phyloP scores from a whole-genome alignment of 2,329 filamentous ascomycete genomes.

The Helicocarpus griseus region DNA sequence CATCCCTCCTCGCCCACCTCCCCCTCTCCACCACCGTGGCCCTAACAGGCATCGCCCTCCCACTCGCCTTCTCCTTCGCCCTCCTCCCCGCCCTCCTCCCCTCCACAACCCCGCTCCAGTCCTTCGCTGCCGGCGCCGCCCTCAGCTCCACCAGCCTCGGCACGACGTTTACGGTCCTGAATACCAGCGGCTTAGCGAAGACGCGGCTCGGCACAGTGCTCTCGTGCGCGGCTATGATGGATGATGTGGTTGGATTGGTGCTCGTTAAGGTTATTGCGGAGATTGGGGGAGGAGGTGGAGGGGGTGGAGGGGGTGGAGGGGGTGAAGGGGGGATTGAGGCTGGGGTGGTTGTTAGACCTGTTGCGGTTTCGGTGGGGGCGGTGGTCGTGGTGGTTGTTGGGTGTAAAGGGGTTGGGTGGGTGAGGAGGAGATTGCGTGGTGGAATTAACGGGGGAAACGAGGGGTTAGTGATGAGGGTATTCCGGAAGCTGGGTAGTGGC shows the following conservation, averaged over 20 bases:
- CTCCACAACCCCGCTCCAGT: constrained; percentile 47
- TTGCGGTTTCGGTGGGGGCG: constrained; percentile 47
- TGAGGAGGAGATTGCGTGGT: constrained; percentile 34
- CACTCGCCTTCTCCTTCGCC: constrained; percentile 57
- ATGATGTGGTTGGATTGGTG: constrained; percentile 67
- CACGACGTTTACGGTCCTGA: constrained; percentile 55
- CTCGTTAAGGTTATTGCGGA: constrained; percentile 68
- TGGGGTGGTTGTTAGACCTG: constrained; percentile 39
- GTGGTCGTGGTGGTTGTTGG: constrained; percentile 69
- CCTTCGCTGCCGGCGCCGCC: constrained; percentile 63
- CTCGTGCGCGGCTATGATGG: constrained; percentile 67
- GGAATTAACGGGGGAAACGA: constrained; percentile 21
- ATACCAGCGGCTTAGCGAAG: constrained; percentile 46
- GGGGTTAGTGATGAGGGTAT: background rate
- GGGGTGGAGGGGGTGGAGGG: constrained; percentile 22
- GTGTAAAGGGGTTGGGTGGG: constrained; percentile 62
- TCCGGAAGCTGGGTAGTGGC: no score
- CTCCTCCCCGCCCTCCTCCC: constrained; percentile 41
- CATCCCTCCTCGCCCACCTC: constrained; percentile 50
- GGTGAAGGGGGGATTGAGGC: constrained; percentile 10
- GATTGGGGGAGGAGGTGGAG: constrained; percentile 40
- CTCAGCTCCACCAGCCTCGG: constrained; percentile 66
- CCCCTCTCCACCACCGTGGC: constrained; percentile 54
- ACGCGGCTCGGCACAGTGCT: constrained; percentile 54
- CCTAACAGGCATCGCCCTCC: constrained; percentile 52